Percentiles rank a stretch among this genome's conserved stretches.
phyloP scores from a whole-genome alignment of 768 basidiomycete species.

The Russula virescens region DNA sequence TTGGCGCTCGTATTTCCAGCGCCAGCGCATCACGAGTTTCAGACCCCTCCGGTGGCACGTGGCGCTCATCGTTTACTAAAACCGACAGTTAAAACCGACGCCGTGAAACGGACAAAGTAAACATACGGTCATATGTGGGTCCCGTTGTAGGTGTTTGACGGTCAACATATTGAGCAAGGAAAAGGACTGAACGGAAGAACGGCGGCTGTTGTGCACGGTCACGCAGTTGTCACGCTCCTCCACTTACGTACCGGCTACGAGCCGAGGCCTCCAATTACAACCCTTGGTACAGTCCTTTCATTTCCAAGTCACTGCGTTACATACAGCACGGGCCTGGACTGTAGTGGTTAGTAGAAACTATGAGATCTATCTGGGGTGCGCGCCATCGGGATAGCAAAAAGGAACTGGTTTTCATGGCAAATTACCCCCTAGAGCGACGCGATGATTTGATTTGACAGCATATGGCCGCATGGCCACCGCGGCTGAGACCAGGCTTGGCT shows the following conservation, averaged over 20 bases:
- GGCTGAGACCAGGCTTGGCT: not conserved
- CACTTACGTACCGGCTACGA: not conserved
- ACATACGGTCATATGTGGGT: not conserved
- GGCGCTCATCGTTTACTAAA: not conserved
- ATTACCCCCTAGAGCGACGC: not conserved
- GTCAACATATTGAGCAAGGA: not conserved
- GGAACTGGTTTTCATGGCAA: slow-evolving; percentile 13
- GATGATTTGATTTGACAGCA: not conserved
- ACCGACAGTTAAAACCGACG: not conserved
- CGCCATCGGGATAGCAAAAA: not conserved
- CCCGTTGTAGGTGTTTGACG: not conserved
- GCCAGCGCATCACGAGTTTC: slow-evolving; percentile 5
- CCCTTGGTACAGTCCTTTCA: not conserved
- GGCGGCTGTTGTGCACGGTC: not conserved
- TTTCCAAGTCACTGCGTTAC: not conserved
- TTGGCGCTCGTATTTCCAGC: not conserved
- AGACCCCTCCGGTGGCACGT: slow-evolving; percentile 1
- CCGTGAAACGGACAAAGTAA: not conserved
- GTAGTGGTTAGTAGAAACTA: not conserved
- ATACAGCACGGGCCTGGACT: not conserved
- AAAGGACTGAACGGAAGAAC: not conserved
- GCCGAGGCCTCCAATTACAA: not conserved
- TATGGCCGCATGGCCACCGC: slow-evolving; percentile 8
- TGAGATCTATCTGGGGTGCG: not conserved
- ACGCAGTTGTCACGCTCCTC: not conserved